phyloP scores from a whole-genome alignment of 225 moss, liverwort and hornwort genomes.

The Neckera pumila region DNA sequence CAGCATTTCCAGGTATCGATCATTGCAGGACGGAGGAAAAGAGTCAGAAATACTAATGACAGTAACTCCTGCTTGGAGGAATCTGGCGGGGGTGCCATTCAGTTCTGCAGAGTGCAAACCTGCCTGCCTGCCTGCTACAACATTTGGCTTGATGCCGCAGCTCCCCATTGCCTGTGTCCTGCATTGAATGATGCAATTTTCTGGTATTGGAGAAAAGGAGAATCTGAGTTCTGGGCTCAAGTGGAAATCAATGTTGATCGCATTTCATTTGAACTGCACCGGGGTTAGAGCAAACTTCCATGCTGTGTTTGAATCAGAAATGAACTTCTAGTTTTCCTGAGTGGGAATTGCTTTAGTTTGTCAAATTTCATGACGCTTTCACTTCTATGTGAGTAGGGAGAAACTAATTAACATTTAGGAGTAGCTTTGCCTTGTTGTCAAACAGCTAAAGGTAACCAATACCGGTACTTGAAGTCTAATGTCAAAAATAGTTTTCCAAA shows the following conservation, averaged over 20 bases:
- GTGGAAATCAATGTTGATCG: no score
- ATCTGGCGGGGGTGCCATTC: neutral
- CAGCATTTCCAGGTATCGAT: neutral
- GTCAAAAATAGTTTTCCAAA: neutral
- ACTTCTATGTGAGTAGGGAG: no score
- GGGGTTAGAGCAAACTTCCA: neutral
- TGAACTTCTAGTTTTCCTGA: rapidly evolving
- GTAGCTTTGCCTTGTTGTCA: neutral
- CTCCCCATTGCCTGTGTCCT: neutral
- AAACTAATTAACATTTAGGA: neutral
- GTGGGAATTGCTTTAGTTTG: rapidly evolving
- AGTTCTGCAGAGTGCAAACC: neutral
- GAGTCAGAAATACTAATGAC: no score
- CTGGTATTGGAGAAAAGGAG: neutral
- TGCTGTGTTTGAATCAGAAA: neutral
- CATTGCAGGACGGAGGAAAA: neutral
- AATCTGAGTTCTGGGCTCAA: neutral
- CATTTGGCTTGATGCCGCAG: neutral
- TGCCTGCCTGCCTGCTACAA: neutral
- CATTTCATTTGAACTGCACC: neutral
- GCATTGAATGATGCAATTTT: neutral
- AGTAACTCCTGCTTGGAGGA: neutral
- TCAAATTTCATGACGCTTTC: neutral
- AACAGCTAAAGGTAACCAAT: no score
- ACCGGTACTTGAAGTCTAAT: neutral